Evolutionary conservation across 2,329 filamentous ascomycete species (phyloP).

Genomic region (Diaporthe citri): DNA sequence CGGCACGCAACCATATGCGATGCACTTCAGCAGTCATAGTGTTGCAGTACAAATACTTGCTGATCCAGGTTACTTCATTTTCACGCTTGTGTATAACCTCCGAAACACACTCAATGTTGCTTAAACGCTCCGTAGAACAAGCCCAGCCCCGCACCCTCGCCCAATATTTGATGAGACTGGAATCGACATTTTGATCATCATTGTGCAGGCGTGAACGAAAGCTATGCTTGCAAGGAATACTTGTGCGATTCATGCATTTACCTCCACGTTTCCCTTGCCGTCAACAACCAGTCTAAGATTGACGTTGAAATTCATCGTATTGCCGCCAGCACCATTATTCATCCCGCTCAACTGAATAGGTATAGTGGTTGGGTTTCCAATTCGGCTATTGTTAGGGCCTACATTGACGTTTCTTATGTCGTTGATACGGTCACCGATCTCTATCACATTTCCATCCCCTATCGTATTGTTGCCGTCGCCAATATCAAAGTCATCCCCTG

Average conservation of each 20-base stretch:
- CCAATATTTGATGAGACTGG: too few species aligned
- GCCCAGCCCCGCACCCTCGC: too few species aligned
- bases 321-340: background rate
- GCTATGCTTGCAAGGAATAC: background rate
- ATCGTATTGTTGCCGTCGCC: background rate
- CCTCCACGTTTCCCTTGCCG: background rate
- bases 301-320: constrained; percentile 7
- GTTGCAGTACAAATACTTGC: too few species aligned
- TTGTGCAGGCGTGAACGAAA: background rate
- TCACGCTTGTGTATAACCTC: too few species aligned
- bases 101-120: too few species aligned
- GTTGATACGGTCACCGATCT: constrained; percentile 1
- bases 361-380: background rate
- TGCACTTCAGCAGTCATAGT: too few species aligned
- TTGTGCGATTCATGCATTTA: background rate
- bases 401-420: constrained; percentile 19
- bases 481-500: constrained; percentile 1
- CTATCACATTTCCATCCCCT: constrained; percentile 3
- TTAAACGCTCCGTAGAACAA: too few species aligned
- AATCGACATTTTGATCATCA: too few species aligned
- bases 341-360: constrained; percentile 10
- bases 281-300: constrained; percentile 10
- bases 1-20: too few species aligned
- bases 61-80: too few species aligned
- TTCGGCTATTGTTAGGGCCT: background rate